phyloP scores from a whole-genome alignment of 371 early-diverging fungal species.

The Vittaforma corneae region DNA sequence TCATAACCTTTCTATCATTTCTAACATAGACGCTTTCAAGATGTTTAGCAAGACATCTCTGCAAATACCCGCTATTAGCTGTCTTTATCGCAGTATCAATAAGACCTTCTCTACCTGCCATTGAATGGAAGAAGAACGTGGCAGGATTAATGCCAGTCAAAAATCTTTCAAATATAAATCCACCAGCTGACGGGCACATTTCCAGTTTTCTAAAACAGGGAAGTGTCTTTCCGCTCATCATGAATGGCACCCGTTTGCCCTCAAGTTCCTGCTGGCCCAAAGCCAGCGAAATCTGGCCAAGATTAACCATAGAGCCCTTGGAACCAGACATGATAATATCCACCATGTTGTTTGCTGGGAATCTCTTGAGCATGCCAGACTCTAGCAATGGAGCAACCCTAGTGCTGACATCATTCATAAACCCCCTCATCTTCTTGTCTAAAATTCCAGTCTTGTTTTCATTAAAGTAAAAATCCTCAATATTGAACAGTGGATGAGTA shows the following conservation, averaged over 20 bases:
- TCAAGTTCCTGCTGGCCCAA: conserved; percentile 98
- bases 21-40: conserved; percentile 85
- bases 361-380: conserved; percentile 67
- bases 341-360: conserved; percentile 92
- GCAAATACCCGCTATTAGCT: conserved; percentile 92
- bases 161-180: conserved; percentile 92
- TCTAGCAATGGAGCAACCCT: conserved; percentile 62
- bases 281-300: conserved; percentile 89
- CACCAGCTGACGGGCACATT: conserved; percentile 82
- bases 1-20: conserved; percentile 90
- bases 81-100: conserved; percentile 99
- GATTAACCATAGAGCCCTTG: conserved; percentile 92
- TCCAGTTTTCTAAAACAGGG: conserved; percentile 70
- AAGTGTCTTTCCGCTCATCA: conserved; percentile 87
- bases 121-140: conserved; percentile 71
- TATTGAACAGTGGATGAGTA: conserved; percentile 15
- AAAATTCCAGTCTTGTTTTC: conserved; percentile 13
- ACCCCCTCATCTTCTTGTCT: conserved; percentile 29
- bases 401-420: conserved; percentile 36
- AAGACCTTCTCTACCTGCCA: conserved; percentile 99
- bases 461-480: too few relatives aligned
- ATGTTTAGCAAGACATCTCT: conserved; percentile 97
- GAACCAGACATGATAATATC: conserved; percentile 95
- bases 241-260: conserved; percentile 91
- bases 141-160: conserved; percentile 94